phyloP scores from a whole-genome alignment of 2,329 filamentous ascomycete species.

The Claviceps monticola region DNA sequence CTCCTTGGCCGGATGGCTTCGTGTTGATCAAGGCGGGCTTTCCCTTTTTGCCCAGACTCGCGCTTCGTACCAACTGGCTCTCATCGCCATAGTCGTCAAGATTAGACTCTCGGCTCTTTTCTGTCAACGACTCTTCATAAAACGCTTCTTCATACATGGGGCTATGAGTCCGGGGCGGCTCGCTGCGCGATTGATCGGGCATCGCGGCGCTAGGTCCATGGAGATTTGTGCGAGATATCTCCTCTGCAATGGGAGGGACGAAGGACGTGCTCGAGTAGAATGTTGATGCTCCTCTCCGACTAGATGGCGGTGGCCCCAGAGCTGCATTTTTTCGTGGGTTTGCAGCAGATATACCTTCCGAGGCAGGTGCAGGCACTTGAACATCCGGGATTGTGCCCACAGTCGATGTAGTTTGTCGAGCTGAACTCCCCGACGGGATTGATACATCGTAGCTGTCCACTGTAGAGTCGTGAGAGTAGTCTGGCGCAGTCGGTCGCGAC shows the following conservation, averaged over 20 bases:
- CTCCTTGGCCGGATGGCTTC: slow-evolving; percentile 9
- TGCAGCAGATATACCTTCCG: slow-evolving; percentile 12
- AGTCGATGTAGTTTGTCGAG: slow-evolving; percentile 38
- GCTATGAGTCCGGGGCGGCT: slow-evolving; percentile 28
- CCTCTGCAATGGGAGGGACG: slow-evolving; percentile 65
- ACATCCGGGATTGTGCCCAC: slow-evolving; percentile 46
- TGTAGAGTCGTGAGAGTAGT: slow-evolving; percentile 17
- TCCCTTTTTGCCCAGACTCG: slow-evolving; percentile 46
- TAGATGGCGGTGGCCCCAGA: slow-evolving; percentile 46
- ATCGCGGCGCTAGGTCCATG: slow-evolving; percentile 58
- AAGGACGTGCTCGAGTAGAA: slow-evolving; percentile 53
- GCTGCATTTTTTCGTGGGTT: slow-evolving; percentile 34
- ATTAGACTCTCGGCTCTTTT: slow-evolving; percentile 26
- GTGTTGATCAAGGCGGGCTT: slow-evolving; percentile 41
- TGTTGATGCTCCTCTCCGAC: slow-evolving; percentile 46
- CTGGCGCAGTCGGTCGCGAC: slow-evolving; percentile 17
- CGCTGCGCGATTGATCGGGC: slow-evolving; percentile 50
- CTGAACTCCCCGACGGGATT: slow-evolving; percentile 33
- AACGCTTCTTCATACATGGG: slow-evolving; percentile 33
- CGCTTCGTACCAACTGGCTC: slow-evolving; percentile 43
- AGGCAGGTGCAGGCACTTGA: slow-evolving; percentile 31
- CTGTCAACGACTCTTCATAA: slow-evolving; percentile 35
- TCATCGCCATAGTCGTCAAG: slow-evolving; percentile 39
- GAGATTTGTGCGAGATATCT: slow-evolving; percentile 43
- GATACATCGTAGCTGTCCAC: slow-evolving; percentile 24